These are phyloP conservation scores for Rhodocollybia butyracea DNA, from an alignment of 768 basidiomycete species.

Conservation along the genomic window DNA sequence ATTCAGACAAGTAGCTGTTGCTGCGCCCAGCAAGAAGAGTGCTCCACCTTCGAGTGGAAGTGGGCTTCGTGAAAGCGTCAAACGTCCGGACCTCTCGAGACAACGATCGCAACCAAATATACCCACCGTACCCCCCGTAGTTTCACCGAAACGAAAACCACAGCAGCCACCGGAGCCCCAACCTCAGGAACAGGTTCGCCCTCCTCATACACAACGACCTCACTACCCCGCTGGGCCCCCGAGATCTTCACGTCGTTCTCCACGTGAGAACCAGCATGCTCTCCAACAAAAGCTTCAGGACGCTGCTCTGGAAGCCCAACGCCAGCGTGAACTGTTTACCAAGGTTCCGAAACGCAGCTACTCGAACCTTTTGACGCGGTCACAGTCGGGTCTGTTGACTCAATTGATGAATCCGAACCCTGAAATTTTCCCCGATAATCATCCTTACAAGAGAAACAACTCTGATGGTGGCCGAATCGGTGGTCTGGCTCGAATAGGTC, in stretches of 20 bases:
- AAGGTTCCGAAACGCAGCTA: constrained; percentile 69
- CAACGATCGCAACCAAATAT: constrained; percentile 5
- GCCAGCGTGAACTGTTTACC: constrained; percentile 67
- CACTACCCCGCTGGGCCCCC: background rate
- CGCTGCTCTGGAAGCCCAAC: constrained; percentile 61
- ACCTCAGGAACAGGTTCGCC: background rate
- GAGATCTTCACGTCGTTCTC: background rate
- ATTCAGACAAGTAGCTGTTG: background rate
- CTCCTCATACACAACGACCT: background rate
- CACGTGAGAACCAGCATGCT: constrained; percentile 8
- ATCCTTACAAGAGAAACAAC: constrained; percentile 54
- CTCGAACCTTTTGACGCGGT: constrained; percentile 44
- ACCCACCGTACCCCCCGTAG: background rate
- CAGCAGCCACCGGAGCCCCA: background rate
- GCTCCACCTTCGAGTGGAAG: no score
- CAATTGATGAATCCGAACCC: constrained; percentile 75
- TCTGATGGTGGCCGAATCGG: constrained; percentile 26
- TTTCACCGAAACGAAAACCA: constrained; percentile 4
- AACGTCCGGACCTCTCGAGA: constrained; percentile 4
- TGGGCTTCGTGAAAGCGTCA: no score
- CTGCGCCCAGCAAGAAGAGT: background rate
- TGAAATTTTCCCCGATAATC: constrained; percentile 50
- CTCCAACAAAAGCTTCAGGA: constrained; percentile 30
- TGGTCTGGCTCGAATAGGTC: constrained; percentile 11
- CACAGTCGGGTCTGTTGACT: constrained; percentile 50